Evolutionary conservation across 2,329 filamentous ascomycete species (phyloP).

Genomic region (Aspergillus neoniger): DNA sequence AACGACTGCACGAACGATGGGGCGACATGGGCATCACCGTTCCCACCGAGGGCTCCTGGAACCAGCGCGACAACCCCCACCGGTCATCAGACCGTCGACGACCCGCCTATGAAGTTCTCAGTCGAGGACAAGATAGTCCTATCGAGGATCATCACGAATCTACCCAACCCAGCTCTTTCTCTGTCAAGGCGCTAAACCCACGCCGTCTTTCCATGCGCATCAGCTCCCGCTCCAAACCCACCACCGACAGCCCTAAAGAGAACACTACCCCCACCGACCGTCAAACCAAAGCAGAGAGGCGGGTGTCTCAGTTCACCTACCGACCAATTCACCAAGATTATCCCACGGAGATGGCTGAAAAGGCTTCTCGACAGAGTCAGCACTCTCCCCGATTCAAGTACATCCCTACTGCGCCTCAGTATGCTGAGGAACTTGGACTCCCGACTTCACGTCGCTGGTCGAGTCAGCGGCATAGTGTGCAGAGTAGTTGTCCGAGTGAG

Average conservation of each 20-base stretch:
- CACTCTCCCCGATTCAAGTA: slow-evolving; percentile 33
- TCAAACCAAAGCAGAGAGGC: slow-evolving; percentile 14
- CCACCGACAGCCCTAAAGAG: slow-evolving; percentile 5
- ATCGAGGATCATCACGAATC: slow-evolving; percentile 5
- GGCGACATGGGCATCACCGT: slow-evolving; percentile 42
- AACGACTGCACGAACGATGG: slow-evolving; percentile 41
- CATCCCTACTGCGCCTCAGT: slow-evolving; percentile 32
- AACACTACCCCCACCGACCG: background rate
- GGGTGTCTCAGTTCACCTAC: slow-evolving; percentile 34
- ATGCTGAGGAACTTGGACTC: slow-evolving; percentile 26
- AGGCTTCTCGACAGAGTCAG: slow-evolving; percentile 8
- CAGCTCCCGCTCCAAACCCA: slow-evolving; percentile 23
- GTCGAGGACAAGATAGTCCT: background rate
- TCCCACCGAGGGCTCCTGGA: slow-evolving; percentile 43
- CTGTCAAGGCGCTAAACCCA: slow-evolving; percentile 25
- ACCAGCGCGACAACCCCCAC: slow-evolving; percentile 34
- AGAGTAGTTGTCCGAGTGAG: background rate
- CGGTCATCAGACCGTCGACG: slow-evolving; percentile 18
- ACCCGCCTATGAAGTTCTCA: slow-evolving; percentile 20
- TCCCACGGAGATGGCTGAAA: slow-evolving; percentile 30
- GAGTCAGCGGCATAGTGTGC: background rate
- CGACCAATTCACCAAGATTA: slow-evolving; percentile 38
- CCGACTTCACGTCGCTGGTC: background rate
- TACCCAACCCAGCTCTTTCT: slow-evolving; percentile 22
- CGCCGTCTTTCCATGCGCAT: slow-evolving; percentile 34